These are phyloP conservation scores for Sporothrix variecibatus DNA, from an alignment of 2,329 filamentous ascomycete species.

Conservation along the genomic window DNA sequence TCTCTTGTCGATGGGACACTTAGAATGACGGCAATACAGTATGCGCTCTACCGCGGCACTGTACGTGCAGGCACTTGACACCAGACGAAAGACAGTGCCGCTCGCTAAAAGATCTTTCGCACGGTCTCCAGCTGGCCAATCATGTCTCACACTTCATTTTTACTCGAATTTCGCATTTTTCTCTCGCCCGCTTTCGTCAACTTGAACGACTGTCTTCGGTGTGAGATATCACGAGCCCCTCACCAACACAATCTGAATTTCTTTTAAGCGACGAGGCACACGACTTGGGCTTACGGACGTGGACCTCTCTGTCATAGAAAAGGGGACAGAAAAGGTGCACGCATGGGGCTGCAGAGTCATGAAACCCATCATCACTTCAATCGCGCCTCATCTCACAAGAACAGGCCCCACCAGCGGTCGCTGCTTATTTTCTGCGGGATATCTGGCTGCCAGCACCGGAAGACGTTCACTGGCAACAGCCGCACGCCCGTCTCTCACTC, in stretches of 20 bases:
- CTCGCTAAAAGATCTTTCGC: constrained; percentile 16
- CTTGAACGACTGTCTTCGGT: not conserved
- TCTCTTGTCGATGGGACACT: not conserved
- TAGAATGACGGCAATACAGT: not conserved
- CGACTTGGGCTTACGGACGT: not conserved
- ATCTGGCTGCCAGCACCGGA: not conserved
- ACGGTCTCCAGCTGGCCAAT: constrained; percentile 21
- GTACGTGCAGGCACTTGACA: not conserved
- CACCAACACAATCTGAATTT: not conserved
- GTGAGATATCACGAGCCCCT: constrained; percentile 6
- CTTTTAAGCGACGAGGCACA: constrained; percentile 8
- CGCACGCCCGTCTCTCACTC: not conserved
- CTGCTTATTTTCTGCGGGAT: not conserved
- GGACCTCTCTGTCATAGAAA: not conserved
- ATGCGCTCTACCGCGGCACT: constrained; percentile 12
- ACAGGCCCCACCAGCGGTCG: not conserved
- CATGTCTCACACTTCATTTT: constrained; percentile 20
- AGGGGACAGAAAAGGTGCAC: not conserved
- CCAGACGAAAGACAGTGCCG: not conserved
- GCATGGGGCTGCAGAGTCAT: not conserved
- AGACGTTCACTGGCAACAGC: not conserved
- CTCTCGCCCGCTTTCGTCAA: not conserved
- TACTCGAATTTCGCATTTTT: constrained; percentile 6
- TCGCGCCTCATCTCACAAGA: constrained; percentile 4
- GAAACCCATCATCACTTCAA: not conserved